phyloP scores from a whole-genome alignment of 2,329 filamentous ascomycete species.

The Sporothrix brasiliensis region DNA sequence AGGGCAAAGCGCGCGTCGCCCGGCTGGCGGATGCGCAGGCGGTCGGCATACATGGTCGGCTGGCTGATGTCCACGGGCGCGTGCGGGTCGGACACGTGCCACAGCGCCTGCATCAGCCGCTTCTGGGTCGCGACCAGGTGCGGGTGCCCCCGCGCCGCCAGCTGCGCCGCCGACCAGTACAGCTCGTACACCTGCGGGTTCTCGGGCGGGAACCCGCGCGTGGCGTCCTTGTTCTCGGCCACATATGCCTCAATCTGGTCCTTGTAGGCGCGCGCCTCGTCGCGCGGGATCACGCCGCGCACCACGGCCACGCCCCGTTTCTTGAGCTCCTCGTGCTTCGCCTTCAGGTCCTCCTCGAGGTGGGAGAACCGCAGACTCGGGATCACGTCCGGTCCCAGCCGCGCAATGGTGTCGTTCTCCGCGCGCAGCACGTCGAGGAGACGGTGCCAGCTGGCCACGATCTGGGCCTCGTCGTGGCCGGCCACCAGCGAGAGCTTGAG shows the following conservation, averaged over 20 bases:
- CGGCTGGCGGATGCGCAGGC: constrained; percentile 70
- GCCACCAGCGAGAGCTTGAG: constrained; percentile 58
- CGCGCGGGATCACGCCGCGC: constrained; percentile 64
- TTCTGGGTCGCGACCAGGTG: constrained; percentile 64
- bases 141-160: constrained; percentile 67
- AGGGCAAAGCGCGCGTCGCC: constrained; percentile 72
- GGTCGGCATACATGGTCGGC: constrained; percentile 70
- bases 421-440: constrained; percentile 36
- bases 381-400: constrained; percentile 52
- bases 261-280: constrained; percentile 67
- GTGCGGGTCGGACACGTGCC: constrained; percentile 52
- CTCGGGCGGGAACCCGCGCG: constrained; percentile 65
- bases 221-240: constrained; percentile 61
- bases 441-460: constrained; percentile 44
- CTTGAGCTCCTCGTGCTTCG: constrained; percentile 54
- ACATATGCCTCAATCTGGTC: constrained; percentile 67
- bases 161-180: constrained; percentile 73
- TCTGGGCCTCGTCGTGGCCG: constrained; percentile 53
- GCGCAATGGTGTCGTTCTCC: constrained; percentile 48
- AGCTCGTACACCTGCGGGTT: constrained; percentile 66
- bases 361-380: constrained; percentile 56
- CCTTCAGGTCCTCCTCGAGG: constrained; percentile 47
- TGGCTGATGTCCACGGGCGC: constrained; percentile 41
- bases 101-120: constrained; percentile 62
- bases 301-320: constrained; percentile 67